These are phyloP conservation scores for Cytospora paraplurivora DNA, from an alignment of 2,329 filamentous ascomycete genomes.

Conservation along the genomic window DNA sequence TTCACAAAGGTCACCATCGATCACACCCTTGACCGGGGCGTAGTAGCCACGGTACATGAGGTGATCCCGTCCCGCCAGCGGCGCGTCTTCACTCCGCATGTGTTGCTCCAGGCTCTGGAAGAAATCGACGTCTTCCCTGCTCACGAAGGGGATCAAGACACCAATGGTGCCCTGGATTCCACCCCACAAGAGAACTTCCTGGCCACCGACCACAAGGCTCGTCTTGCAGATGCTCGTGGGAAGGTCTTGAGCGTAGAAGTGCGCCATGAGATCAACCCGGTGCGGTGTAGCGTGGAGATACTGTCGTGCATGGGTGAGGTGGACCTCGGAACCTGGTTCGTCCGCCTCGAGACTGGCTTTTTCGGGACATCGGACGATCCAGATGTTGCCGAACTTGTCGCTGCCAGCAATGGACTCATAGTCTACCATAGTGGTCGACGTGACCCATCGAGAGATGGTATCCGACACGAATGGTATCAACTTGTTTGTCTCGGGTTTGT, in stretches of 20 bases:
- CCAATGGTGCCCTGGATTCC: constrained; percentile 94
- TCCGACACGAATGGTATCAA: constrained; percentile 95
- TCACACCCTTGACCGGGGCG: constrained; percentile 91
- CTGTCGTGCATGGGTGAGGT: constrained; percentile 85
- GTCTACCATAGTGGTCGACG: constrained; percentile 89
- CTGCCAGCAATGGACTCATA: constrained; percentile 95
- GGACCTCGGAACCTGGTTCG: constrained; percentile 85
- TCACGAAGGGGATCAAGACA: constrained; percentile 87
- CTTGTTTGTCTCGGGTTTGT: constrained; percentile 88
- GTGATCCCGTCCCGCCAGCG: constrained; percentile 89
- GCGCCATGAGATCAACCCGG: constrained; percentile 79
- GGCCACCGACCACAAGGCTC: constrained; percentile 84
- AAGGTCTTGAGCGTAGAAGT: constrained; percentile 90
- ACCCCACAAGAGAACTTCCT: constrained; percentile 89
- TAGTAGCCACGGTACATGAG: constrained; percentile 96
- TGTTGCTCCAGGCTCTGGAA: constrained; percentile 94
- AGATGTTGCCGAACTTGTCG: constrained; percentile 97
- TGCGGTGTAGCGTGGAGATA: constrained; percentile 91
- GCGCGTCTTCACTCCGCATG: constrained; percentile 81
- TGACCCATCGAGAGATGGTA: constrained; percentile 85
- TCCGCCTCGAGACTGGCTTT: constrained; percentile 89
- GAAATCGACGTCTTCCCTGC: constrained; percentile 93
- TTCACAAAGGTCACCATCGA: constrained; percentile 96
- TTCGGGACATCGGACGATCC: constrained; percentile 83
- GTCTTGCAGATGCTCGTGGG: constrained; percentile 89